A percentile compares a stretch with the other conserved stretches of the same genome.
Evolutionary conservation across 2,329 filamentous ascomycete genomes (phyloP).

Genomic region (Paecilomyces dactylethromorphus): DNA sequence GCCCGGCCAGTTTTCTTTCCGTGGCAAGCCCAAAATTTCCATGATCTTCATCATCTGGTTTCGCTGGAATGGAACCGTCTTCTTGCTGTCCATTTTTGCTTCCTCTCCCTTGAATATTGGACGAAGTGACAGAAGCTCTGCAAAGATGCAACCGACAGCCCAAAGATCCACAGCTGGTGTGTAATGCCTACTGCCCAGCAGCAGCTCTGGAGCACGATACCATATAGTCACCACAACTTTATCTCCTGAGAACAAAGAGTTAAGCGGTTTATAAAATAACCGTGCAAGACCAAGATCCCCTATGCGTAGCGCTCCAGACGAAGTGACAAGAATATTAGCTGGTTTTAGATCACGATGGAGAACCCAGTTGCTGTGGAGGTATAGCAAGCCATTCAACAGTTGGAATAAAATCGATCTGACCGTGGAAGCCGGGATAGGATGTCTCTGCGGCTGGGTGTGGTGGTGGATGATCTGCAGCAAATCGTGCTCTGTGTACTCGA

Average conservation of each 20-base stretch:
- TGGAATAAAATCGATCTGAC: constrained; percentile 95
- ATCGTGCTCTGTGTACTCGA: constrained; percentile 97
- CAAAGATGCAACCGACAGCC: constrained; percentile 97
- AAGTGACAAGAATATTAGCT: constrained; percentile 98
- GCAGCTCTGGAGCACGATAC: constrained; percentile 92
- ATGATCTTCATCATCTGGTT: constrained; percentile 99
- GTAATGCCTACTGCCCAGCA: constrained; percentile 91
- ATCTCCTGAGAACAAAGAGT: constrained; percentile 85
- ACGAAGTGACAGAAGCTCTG: constrained; percentile 78
- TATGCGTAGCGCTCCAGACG: constrained; percentile 82
- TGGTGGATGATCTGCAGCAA: constrained; percentile 97
- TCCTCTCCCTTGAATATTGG: constrained; percentile 99
- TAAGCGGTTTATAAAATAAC: constrained; percentile 87
- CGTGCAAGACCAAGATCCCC: constrained; percentile 89
- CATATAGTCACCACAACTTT: constrained; percentile 99
- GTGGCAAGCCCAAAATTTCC: constrained; percentile 88
- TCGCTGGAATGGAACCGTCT: constrained; percentile 91
- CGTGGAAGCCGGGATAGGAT: constrained; percentile 79
- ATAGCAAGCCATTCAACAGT: constrained; percentile 87
- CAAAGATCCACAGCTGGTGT: constrained; percentile 95
- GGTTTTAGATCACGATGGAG: constrained; percentile 95
- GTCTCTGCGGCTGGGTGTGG: constrained; percentile 81
- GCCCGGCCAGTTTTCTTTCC: constrained; percentile 81
- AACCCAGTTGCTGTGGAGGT: constrained; percentile 94
- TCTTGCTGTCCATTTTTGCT: constrained; percentile 98